phyloP scores from a whole-genome alignment of 1,284 basidiomycete species.

The Somion occarium region DNA sequence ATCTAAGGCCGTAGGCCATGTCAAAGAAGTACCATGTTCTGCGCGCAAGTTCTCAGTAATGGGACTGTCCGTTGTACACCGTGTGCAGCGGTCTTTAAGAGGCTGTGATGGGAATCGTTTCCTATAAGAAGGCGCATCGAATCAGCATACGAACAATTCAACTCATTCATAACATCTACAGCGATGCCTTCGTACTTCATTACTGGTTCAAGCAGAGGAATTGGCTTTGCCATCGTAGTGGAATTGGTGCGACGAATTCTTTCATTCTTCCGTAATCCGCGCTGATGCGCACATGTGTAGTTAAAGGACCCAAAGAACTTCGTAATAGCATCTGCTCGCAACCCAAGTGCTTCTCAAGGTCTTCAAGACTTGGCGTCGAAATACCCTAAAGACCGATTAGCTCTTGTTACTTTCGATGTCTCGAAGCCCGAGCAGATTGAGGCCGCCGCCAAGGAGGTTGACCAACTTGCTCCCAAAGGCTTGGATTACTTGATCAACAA shows the following conservation, averaged over 20 bases:
- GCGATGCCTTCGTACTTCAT: constrained; percentile 6
- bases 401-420: neutral
- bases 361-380: neutral
- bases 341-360: neutral
- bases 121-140: too few species aligned
- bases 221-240: constrained; percentile 6
- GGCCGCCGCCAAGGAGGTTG: neutral
- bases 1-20: too few species aligned
- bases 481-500: constrained; percentile 7
- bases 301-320: constrained; percentile 4
- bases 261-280: neutral
- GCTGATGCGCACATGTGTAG: neutral
- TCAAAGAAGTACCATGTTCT: too few species aligned
- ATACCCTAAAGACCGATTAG: neutral
- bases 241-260: neutral
- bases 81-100: too few species aligned
- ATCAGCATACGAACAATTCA: too few species aligned
- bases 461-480: constrained; percentile 2
- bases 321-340: constrained; percentile 8
- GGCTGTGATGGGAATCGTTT: too few species aligned
- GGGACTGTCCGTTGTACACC: too few species aligned
- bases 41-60: too few species aligned
- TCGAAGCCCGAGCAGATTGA: neutral
- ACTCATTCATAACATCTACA: too few species aligned
- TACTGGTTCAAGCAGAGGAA: constrained; percentile 5